Evolutionary conservation across 2,329 filamentous ascomycete genomes (phyloP).

Genomic region (Immersiporthe knoxdaviesiana): DNA sequence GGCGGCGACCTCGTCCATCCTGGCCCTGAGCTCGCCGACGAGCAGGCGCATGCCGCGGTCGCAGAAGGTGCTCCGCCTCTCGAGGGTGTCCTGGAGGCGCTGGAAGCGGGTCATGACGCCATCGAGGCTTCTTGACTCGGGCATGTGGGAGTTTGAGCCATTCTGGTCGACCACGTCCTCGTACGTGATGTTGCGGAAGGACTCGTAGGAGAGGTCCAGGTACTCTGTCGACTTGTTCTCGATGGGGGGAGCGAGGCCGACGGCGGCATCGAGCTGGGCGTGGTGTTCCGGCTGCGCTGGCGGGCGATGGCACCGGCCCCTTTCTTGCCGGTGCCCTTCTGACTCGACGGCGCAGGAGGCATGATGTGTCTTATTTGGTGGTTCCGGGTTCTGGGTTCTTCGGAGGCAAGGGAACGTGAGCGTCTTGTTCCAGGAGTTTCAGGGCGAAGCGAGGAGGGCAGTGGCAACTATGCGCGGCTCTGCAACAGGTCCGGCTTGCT

Average conservation of each 20-base stretch:
- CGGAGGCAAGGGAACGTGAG: not conserved
- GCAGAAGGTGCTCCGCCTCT: conserved; percentile 68
- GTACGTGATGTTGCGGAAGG: conserved; percentile 63
- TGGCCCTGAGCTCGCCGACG: conserved; percentile 66
- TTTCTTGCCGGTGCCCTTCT: conserved; percentile 70
- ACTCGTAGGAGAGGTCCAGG: conserved; percentile 65
- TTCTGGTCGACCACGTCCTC: conserved; percentile 71
- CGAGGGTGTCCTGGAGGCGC: conserved; percentile 67
- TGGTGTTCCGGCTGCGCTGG: conserved; percentile 77
- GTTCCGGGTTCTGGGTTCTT: not conserved
- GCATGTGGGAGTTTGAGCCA: conserved; percentile 60
- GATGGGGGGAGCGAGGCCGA: conserved; percentile 58
- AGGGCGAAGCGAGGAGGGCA: not conserved
- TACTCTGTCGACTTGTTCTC: conserved; percentile 65
- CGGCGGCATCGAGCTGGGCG: conserved; percentile 61
- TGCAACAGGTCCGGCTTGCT: not conserved
- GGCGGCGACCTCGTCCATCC: conserved; percentile 54
- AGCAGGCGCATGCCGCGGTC: conserved; percentile 75
- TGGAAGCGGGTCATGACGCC: conserved; percentile 67
- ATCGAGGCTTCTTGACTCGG: conserved; percentile 66
- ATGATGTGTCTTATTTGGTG: conserved; percentile 42
- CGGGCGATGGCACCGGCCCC: conserved; percentile 60
- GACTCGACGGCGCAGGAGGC: conserved; percentile 58
- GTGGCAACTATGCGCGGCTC: not conserved
- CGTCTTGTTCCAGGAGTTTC: not conserved